Evolutionary conservation across 106 monocot genomes (phyloP), one percentile per base, ranked within the genome.

Genomic region (Allium cepa): DNA sequence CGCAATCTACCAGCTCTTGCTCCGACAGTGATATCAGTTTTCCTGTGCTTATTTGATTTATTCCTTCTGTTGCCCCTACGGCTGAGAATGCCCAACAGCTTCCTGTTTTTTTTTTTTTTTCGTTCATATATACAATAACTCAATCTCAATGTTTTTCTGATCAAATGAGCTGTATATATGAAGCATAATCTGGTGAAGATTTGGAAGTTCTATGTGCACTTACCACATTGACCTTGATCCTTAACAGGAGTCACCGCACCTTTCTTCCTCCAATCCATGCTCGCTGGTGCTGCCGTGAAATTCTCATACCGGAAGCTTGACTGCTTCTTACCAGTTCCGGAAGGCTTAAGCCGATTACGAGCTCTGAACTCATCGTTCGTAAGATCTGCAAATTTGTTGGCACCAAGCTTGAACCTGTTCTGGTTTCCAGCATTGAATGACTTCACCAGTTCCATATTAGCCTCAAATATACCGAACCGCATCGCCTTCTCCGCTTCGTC

Each of bases 141-240:
- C 22, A 22, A 22, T 22, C 22, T 22, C 22, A 22, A 22, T 22
- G 22, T 22, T 22, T 22, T 22, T 22, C 1, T 22, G 22, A 22
- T 22, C 22, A 22, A 22, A 22, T 22, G 22, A 22, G 22, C 22
- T 22, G 22, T 22, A 22, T 22, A 22, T 22, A 22, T 22, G 22
- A 22, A 22, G 22, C 22, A 22, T 22, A 1, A 22, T 22, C 22
- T 22, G 22, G 22, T 22, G 22, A 22, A 22, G 22, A 22, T 22
- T 22, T 22, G 22, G 22, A 22, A 22, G 22, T 22, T 22, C 22
- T 22, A 22, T 22, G 1, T 22, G 22, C 1, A 22, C 63, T 62
- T 75, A 83, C 82, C 79, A 57, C 83, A 83, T 15, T 45, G 52
- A 7, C 83, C 83, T 63, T 83, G 79, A 68, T 83, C 75, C 49